Conservation (phyloP, 306 rosid genomes). For the Dalbergia cultrata region DNA sequence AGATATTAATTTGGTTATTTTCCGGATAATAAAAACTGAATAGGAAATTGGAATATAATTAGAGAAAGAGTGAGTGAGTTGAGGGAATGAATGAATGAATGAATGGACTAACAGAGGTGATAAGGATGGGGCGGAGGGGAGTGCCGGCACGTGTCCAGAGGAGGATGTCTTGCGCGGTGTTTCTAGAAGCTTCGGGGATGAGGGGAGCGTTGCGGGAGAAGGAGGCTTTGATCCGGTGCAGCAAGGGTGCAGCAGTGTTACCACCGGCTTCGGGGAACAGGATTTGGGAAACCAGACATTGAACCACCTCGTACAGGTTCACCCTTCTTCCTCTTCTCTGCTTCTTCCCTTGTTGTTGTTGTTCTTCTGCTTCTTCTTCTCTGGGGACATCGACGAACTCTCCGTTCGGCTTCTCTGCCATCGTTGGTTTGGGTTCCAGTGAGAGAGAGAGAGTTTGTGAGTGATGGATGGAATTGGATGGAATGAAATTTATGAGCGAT, state of each 20-base stretch:
- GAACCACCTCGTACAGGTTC: constrained; percentile 54
- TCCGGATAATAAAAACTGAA: too few relatives aligned
- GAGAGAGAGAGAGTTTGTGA: background rate
- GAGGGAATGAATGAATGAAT: background rate
- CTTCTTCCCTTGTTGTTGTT: background rate
- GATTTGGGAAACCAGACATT: constrained; percentile 60
- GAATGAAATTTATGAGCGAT: background rate
- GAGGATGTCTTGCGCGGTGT: constrained; percentile 57
- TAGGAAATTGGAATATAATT: too few relatives aligned
- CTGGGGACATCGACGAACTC: background rate
- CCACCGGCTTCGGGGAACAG: constrained; percentile 51
- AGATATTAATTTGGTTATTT: background rate
- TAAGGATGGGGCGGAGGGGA: constrained; percentile 79
- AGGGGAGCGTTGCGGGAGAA: constrained; percentile 59
- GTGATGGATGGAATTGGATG: background rate
- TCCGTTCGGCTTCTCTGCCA: constrained; percentile 42
- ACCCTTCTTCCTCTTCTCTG: constrained; percentile 22
- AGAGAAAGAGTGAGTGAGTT: too few relatives aligned
- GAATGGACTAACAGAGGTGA: constrained; percentile 72
- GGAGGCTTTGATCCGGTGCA: constrained; percentile 68
- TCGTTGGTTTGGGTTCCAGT: background rate
- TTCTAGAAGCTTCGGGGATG: constrained; percentile 71
- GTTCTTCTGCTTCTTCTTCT: constrained; percentile 20
- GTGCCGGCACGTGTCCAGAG: constrained; percentile 82
- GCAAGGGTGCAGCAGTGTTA: constrained; percentile 31